Evolutionary conservation across 164 flowering plant species (phyloP), one percentile per base, ranked within the genome.

Genomic region (Santalum album): DNA sequence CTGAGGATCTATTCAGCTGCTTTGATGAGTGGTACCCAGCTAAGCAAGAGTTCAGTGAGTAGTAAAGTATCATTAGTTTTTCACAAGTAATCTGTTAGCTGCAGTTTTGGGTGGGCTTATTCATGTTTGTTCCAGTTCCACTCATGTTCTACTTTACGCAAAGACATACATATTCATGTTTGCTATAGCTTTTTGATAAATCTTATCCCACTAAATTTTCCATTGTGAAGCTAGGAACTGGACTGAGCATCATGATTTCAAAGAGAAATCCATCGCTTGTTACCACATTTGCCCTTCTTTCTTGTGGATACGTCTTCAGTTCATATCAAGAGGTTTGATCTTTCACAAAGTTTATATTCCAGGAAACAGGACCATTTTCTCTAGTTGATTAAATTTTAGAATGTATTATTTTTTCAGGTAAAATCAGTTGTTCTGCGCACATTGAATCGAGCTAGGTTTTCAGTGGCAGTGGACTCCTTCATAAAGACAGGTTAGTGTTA

Each of bases 281-380:
- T 50, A 58, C 75, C 20, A 87, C 99, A 64, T 94, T 94, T 71
- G 71, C 83, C 23, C 64, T 94, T 52, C 95, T 94, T 14, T 94
- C 99, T 24, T 89, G 90, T 56, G 99, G 97, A 65, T 94, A 94
- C 69, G 58, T 94, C 55, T 29, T 87, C 62, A 94, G 99, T 80
- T 87, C 99, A 53, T 94, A 87, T 58, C 80, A 72, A 67, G 99
- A 94, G 97, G 99, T 94, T 48, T 44, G 75, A 1, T 53, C 22
- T 1, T 53, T 18, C 26, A 43, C 16, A 38, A 38, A 11, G 42
- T 14, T 10, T 9, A 38, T 38, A 12, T 38, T 38, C 17, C 42
- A 9, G 36, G 42, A 15, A 38, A 38, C 42, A 38, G 2, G 12
- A 38, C 17, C 17, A 1, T 38, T 0, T 38, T 12, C 43, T 6